Percentiles rank a stretch among this genome's conserved stretches.
These are phyloP conservation scores for Solanum pinnatisectum DNA, from an alignment of 257 asterid species.

Conservation along the genomic window DNA sequence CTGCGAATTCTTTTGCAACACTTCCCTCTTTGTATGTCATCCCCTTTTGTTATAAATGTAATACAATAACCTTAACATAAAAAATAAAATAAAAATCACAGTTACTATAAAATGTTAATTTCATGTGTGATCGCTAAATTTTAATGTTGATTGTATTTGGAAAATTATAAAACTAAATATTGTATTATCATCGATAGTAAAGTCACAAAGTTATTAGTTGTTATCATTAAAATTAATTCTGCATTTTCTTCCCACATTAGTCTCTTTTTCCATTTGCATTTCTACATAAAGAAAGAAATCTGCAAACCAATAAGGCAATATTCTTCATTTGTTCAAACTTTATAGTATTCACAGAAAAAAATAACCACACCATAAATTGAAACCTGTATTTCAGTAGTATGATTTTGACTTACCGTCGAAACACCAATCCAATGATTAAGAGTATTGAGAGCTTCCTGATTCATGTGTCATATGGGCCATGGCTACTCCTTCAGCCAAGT, in stretches of 20 bases:
- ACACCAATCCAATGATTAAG: slow-evolving; percentile 27
- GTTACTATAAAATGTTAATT: not conserved
- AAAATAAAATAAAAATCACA: not conserved
- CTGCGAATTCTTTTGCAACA: not conserved
- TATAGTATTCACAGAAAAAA: not conserved
- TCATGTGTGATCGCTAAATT: not conserved
- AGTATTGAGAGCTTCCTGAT: slow-evolving; percentile 36
- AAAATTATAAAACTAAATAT: not conserved
- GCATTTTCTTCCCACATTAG: not conserved
- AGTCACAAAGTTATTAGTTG: not conserved
- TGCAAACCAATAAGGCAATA: not conserved
- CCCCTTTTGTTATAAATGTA: not conserved
- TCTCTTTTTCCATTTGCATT: not conserved
- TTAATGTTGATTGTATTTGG: not conserved
- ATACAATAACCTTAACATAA: not conserved
- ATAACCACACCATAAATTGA: not conserved
- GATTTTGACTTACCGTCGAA: slow-evolving; percentile 17
- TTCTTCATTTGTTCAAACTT: not conserved
- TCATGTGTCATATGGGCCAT: slow-evolving; percentile 34
- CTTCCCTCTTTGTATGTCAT: not conserved
- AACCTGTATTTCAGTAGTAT: no score
- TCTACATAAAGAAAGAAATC: not conserved
- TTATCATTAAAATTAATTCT: not conserved
- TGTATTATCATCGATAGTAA: not conserved
- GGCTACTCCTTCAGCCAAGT: slow-evolving; percentile 32